These are phyloP conservation scores for Hemisphaericaspora xylanilytica DNA, from an alignment of 1,139 yeast species.

Conservation along the genomic window DNA sequence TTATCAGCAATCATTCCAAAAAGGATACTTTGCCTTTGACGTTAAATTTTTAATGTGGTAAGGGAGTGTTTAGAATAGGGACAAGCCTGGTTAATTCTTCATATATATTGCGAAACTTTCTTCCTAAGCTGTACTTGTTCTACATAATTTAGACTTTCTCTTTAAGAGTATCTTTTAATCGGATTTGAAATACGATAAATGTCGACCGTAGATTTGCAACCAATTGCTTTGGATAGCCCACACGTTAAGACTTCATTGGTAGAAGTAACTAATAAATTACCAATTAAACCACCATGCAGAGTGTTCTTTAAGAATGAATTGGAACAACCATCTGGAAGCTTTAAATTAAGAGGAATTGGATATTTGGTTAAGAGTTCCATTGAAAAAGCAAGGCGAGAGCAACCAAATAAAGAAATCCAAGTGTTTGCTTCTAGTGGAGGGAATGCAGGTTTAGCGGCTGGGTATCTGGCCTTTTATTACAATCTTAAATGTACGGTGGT, in stretches of 20 bases:
- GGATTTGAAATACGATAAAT: no score
- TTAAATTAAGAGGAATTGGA: conserved; percentile 68
- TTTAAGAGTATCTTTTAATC: no score
- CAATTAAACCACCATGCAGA: conserved; percentile 40
- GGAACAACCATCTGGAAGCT: conserved; percentile 71
- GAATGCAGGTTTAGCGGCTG: conserved; percentile 77
- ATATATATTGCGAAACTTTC: neutral
- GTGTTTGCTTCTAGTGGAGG: conserved; percentile 73
- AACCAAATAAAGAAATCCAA: conserved; percentile 31
- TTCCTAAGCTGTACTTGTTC: neutral
- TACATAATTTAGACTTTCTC: neutral
- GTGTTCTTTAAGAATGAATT: conserved; percentile 60
- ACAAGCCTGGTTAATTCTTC: no score
- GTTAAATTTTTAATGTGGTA: neutral
- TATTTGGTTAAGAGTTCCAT: conserved; percentile 36
- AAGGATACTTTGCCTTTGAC: neutral
- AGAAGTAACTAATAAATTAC: conserved; percentile 32
- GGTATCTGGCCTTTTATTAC: conserved; percentile 51
- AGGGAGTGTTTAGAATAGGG: neutral
- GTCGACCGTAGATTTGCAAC: conserved; percentile 14
- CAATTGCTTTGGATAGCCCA: conserved; percentile 19
- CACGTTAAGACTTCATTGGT: conserved; percentile 43
- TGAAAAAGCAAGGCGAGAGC: conserved; percentile 13
- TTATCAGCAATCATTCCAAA: neutral
- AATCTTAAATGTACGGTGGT: conserved; percentile 61